Evolutionary conservation across 768 basidiomycete species (phyloP), one percentile per base, ranked within the genome.

Genomic region (Lactarius indigo): DNA sequence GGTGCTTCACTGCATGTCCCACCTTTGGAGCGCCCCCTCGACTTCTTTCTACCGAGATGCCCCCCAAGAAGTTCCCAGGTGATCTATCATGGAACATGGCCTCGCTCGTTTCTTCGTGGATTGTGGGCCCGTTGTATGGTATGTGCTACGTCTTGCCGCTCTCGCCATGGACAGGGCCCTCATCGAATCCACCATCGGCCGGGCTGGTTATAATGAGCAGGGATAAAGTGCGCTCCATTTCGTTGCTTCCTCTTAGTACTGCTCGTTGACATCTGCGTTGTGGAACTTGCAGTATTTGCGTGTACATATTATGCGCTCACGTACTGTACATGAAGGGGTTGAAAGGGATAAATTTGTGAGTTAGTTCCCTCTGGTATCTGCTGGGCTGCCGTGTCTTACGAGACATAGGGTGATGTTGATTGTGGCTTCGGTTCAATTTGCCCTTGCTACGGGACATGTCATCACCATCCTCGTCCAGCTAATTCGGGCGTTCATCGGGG

Each of bases 71-170:
- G 18, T 65, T 61, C 54, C 28, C 59, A 23, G 60, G 65, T n/a
- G 65, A 66, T 17, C 2, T 57, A 35, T n/a, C 61, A 50, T 62
- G 56, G 60, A 35, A 26, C 35, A 23, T 18, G 56, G 9, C 56
- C 3, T 0, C 15, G 2, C 47, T 66, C 20, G 4, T 63, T 52
- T 57, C 56, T 26, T 33, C 28, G 1, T 66, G 65, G 65, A 26
- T 57, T 3, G 61, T 66, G 10, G 65, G 65, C 26, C 61, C 65
- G 30, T 47, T 66, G 15, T 66, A 63, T 5, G 65, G 65, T 66
- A 47, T 23, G 65, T 57, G 33, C 18, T 10, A 31, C 13, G 35
- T 37, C 12, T 37, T 6, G 18, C 17, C 20, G 10, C n/a, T n/a
- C 10, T 23, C 12, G 28, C 41, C 9, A 12, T 13, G 1, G 4